phyloP scores from a whole-genome alignment of 2,329 filamentous ascomycete species.

The Cytospora mali region DNA sequence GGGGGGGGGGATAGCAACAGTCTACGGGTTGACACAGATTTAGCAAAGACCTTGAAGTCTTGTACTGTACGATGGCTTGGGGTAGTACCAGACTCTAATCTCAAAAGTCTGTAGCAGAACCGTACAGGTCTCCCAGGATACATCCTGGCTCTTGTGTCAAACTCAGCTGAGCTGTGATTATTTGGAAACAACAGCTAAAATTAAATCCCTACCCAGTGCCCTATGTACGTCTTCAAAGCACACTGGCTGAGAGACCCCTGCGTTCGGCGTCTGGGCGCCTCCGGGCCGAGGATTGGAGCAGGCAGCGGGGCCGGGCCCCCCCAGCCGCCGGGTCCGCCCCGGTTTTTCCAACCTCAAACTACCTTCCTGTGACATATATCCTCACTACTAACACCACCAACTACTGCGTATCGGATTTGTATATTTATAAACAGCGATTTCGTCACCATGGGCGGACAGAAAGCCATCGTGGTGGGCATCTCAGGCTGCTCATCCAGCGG shows the following conservation, averaged over 20 bases:
- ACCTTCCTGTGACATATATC: not conserved
- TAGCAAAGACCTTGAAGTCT: too few species aligned
- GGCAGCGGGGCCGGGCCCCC: conserved; percentile 6
- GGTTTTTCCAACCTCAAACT: conserved; percentile 11
- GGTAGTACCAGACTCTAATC: too few species aligned
- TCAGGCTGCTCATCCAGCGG: conserved; percentile 91
- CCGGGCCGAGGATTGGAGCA: not conserved
- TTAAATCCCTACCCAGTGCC: too few species aligned
- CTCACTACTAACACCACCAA: not conserved
- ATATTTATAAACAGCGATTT: not conserved
- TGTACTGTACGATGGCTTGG: too few species aligned
- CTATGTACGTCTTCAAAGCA: not conserved
- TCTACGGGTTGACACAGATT: too few species aligned
- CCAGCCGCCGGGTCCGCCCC: not conserved
- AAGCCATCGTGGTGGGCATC: conserved; percentile 72
- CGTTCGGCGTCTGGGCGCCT: not conserved
- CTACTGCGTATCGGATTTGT: not conserved
- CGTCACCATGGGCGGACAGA: conserved; percentile 41
- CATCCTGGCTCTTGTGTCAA: too few species aligned
- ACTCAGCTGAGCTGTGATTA: too few species aligned
- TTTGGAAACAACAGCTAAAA: too few species aligned
- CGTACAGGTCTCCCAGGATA: too few species aligned
- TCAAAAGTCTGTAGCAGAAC: too few species aligned
- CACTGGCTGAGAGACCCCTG: not conserved
- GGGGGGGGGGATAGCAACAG: too few species aligned